A percentile compares a stretch with the other conserved stretches of the same genome.
These are phyloP conservation scores for Flagelloscypha sp. DNA, from an alignment of 768 basidiomycete genomes.

Conservation along the genomic window DNA sequence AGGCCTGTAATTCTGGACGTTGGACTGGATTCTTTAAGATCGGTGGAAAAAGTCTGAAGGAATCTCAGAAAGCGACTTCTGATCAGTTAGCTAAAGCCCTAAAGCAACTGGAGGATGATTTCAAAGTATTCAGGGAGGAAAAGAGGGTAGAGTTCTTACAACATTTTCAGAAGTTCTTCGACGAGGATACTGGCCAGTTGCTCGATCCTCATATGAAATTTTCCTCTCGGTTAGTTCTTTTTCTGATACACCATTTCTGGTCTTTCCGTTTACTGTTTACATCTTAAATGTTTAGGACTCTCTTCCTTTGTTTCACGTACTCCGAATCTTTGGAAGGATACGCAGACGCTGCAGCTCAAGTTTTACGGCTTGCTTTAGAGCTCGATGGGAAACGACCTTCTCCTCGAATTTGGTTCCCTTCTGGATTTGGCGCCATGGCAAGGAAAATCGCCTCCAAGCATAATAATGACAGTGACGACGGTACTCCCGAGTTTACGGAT, in stretches of 20 bases:
- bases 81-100: constrained; percentile 18
- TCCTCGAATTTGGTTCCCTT: constrained; percentile 34
- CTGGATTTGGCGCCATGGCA: constrained; percentile 30
- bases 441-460: no score
- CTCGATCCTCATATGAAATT: constrained; percentile 16
- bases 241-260: background rate
- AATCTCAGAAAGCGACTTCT: constrained; percentile 19
- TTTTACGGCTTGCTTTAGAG: constrained; percentile 24
- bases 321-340: constrained; percentile 34
- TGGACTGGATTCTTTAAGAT: constrained; percentile 24
- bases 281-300: no score
- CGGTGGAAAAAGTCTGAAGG: constrained; percentile 14
- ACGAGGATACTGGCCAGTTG: constrained; percentile 24
- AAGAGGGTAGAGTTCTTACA: constrained; percentile 28
- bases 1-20: constrained; percentile 26
- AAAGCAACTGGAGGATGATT: constrained; percentile 17
- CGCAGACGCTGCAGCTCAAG: constrained; percentile 24
- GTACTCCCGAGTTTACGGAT: no score
- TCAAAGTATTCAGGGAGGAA: constrained; percentile 26
- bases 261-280: no score
- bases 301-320: constrained; percentile 40
- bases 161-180: constrained; percentile 36
- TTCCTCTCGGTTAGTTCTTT: constrained; percentile 21
- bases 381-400: constrained; percentile 27
- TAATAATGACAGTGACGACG: no score